Evolutionary conservation across 2,329 filamentous ascomycete genomes (phyloP).

Genomic region (Emmonsiellopsis sp.): DNA sequence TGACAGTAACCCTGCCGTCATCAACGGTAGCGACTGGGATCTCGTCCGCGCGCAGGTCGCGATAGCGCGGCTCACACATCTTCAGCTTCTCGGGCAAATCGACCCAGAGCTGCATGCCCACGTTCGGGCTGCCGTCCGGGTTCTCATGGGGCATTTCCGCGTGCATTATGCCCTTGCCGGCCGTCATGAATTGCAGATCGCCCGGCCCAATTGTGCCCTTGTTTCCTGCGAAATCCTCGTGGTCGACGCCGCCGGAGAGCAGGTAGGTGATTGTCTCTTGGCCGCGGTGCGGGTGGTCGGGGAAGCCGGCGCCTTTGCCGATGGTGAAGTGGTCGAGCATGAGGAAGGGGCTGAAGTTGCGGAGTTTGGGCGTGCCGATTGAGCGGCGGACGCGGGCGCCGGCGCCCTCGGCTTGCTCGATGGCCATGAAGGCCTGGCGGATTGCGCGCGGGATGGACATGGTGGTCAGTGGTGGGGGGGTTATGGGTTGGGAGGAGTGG

Average conservation of each 20-base stretch:
- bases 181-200: conserved; percentile 98
- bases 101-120: conserved; percentile 93
- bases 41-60: conserved; percentile 68
- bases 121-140: conserved; percentile 63
- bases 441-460: conserved; percentile 68
- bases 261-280: conserved; percentile 90
- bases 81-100: conserved; percentile 71
- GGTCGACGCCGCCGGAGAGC: conserved; percentile 74
- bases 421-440: conserved; percentile 70
- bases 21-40: conserved; percentile 68
- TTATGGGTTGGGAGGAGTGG: conserved; percentile 5
- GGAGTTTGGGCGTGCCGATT: conserved; percentile 72
- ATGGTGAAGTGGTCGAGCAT: conserved; percentile 94
- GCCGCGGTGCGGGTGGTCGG: conserved; percentile 74
- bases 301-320: conserved; percentile 73
- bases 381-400: conserved; percentile 80
- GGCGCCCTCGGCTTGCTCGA: conserved; percentile 79
- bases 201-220: conserved; percentile 72
- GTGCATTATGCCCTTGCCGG: conserved; percentile 83
- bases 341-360: conserved; percentile 83
- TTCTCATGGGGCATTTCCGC: conserved; percentile 87
- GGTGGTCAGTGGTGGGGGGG: conserved; percentile 19
- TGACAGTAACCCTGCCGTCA: conserved; percentile 65
- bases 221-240: conserved; percentile 86
- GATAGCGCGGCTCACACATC: conserved; percentile 81